Evolutionary conservation across 306 rosid genomes (phyloP).

Genomic region (Dicorynia guianensis): DNA sequence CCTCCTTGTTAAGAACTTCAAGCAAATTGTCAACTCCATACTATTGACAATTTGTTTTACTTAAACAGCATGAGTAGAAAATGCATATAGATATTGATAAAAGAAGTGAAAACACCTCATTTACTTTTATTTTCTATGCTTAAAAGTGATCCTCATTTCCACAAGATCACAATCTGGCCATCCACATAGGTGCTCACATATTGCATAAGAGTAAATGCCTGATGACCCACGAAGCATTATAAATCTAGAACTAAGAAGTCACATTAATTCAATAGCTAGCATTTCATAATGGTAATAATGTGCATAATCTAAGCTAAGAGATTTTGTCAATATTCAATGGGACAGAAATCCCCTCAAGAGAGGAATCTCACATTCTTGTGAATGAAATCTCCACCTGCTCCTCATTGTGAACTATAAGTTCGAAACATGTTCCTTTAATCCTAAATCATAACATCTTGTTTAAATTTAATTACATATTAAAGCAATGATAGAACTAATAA

Average conservation of each 20-base stretch:
- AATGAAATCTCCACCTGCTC: conserved; percentile 91
- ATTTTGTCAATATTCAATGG: conserved; percentile 96
- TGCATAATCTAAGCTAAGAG: conserved; percentile 48
- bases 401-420: conserved; percentile 81
- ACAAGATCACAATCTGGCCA: conserved; percentile 84
- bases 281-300: conserved; percentile 30
- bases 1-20: conserved; percentile 81
- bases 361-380: conserved; percentile 82
- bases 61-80: background rate
- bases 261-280: conserved; percentile 32
- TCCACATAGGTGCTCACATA: conserved; percentile 77
- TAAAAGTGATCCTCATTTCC: conserved; percentile 88
- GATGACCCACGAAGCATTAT: conserved; percentile 81
- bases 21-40: conserved; percentile 83
- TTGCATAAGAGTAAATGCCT: conserved; percentile 90
- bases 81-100: background rate
- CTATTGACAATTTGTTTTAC: background rate
- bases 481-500: conserved; percentile 20
- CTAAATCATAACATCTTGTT: conserved; percentile 60
- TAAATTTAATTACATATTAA: conserved; percentile 33
- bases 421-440: conserved; percentile 74
- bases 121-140: conserved; percentile 84
- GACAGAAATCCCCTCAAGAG: conserved; percentile 81
- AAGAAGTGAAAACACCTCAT: background rate
- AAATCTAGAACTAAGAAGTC: conserved; percentile 60